phyloP scores from a whole-genome alignment of 805 yeast species.

The Candida wancherniae region DNA sequence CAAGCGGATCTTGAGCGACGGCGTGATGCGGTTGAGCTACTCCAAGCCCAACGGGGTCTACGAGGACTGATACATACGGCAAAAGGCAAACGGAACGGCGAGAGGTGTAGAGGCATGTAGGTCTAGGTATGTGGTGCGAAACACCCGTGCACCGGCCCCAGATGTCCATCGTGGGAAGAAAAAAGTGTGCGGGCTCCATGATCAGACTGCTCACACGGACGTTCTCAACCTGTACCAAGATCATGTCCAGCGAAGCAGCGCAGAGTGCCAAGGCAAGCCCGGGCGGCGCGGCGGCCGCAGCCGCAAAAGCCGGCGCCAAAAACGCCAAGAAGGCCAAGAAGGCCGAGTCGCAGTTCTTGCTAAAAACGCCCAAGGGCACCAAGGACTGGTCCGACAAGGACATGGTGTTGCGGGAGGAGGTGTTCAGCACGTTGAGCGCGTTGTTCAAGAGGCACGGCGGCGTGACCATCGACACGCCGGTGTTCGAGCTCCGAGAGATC shows the following conservation, averaged over 20 bases:
- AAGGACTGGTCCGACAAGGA: constrained; percentile 99
- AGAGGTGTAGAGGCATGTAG: background rate
- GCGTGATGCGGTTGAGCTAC: constrained; percentile 41
- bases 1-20: constrained; percentile 58
- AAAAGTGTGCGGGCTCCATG: too few species aligned
- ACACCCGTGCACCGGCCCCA: constrained; percentile 10
- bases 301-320: constrained; percentile 9
- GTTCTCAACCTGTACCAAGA: constrained; percentile 11
- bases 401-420: constrained; percentile 89
- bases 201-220: constrained; percentile 15
- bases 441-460: constrained; percentile 96
- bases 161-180: constrained; percentile 3
- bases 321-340: constrained; percentile 36
- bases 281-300: constrained; percentile 5
- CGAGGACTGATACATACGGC: constrained; percentile 39
- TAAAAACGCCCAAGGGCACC: constrained; percentile 95
- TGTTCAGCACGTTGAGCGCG: constrained; percentile 65
- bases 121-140: too few species aligned
- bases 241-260: constrained; percentile 21
- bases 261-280: constrained; percentile 5
- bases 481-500: constrained; percentile 91
- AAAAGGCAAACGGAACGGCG: too few species aligned
- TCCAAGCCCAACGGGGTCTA: constrained; percentile 38
- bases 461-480: constrained; percentile 97
- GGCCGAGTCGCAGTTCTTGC: constrained; percentile 55